Conservation (phyloP, 2,329 filamentous ascomycete species). For the Xylariomycetidae sp. region DNA sequence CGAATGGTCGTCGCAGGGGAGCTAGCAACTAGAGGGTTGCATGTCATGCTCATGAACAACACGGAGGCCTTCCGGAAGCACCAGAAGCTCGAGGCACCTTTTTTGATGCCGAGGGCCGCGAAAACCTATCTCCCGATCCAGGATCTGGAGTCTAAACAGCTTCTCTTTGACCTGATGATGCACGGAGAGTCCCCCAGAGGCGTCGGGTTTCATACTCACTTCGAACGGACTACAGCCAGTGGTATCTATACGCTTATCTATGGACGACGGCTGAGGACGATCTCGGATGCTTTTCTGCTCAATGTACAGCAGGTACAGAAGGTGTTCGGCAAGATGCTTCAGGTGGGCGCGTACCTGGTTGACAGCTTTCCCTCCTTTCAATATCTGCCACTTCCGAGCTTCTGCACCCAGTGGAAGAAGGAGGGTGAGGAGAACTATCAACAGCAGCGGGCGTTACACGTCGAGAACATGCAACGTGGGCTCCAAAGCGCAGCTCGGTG, state of each 20-base stretch:
- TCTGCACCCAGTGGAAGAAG: slow-evolving; percentile 29
- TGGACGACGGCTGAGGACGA: slow-evolving; percentile 26
- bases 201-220: slow-evolving; percentile 23
- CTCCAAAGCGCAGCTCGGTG: slow-evolving; percentile 16
- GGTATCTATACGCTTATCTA: slow-evolving; percentile 21
- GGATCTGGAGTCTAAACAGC: slow-evolving; percentile 39
- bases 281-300: slow-evolving; percentile 19
- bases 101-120: slow-evolving; percentile 23
- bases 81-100: slow-evolving; percentile 31
- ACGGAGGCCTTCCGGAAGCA: slow-evolving; percentile 31
- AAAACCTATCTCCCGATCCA: slow-evolving; percentile 34
- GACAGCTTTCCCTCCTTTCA: slow-evolving; percentile 37
- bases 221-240: slow-evolving; percentile 24
- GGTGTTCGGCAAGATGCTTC: slow-evolving; percentile 19
- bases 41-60: slow-evolving; percentile 24
- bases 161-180: slow-evolving; percentile 34
- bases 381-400: slow-evolving; percentile 28
- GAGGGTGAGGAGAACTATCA: slow-evolving; percentile 21
- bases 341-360: slow-evolving; percentile 31
- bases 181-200: too few species aligned
- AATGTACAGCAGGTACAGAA: slow-evolving; percentile 20
- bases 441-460: slow-evolving; percentile 20
- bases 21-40: slow-evolving; percentile 28
- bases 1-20: slow-evolving; percentile 26
- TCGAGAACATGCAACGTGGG: slow-evolving; percentile 21